phyloP scores from a whole-genome alignment of 73 alveolate genomes.

The Paramecium pentaurelia region DNA sequence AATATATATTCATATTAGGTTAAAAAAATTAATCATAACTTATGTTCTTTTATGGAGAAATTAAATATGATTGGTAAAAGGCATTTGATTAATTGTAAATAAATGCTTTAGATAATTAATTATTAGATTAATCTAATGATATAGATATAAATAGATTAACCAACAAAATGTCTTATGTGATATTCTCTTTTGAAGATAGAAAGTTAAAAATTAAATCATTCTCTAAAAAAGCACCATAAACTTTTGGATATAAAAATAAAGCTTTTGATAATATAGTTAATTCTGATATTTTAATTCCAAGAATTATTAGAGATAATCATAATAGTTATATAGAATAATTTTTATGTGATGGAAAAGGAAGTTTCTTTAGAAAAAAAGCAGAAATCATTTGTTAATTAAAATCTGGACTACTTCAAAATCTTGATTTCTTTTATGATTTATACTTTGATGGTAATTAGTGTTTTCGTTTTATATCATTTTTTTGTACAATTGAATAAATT shows the following conservation, averaged over 20 bases:
- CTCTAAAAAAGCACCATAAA: background rate
- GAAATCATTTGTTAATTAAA: background rate
- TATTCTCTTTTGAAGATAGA: background rate
- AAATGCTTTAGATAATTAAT: background rate
- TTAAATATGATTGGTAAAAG: background rate
- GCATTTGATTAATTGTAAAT: background rate
- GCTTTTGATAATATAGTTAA: background rate
- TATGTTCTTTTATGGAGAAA: background rate
- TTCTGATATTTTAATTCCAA: background rate
- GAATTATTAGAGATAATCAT: background rate
- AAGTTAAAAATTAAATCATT: background rate
- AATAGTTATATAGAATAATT: background rate
- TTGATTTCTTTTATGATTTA: background rate
- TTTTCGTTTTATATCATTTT: background rate
- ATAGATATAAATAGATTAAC: background rate
- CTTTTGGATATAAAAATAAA: background rate
- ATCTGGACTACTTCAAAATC: background rate
- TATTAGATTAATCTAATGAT: background rate
- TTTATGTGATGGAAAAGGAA: background rate
- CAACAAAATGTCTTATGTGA: background rate
- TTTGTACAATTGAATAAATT: background rate
- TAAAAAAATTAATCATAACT: background rate
- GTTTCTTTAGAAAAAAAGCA: background rate
- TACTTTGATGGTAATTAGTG: background rate
- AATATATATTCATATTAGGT: background rate